Evolutionary conservation across 345 rosid species (phyloP).

Genomic region (Luvunga scandens): DNA sequence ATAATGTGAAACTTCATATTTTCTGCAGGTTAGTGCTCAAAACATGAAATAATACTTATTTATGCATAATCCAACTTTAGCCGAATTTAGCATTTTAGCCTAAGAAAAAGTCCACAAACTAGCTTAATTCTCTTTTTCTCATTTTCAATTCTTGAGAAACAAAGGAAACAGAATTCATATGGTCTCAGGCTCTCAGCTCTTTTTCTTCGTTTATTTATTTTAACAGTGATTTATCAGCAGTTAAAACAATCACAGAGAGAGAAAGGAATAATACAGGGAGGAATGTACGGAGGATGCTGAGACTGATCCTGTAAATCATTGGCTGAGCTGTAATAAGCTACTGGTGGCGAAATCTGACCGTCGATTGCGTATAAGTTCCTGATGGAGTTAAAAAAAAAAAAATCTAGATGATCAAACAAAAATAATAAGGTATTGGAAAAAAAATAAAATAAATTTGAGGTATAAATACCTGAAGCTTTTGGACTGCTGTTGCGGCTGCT

Average conservation of each 20-base stretch:
- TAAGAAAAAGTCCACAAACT: not conserved
- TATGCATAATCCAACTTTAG: not conserved
- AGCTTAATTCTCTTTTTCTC: not conserved
- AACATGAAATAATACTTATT: not conserved
- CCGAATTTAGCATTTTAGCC: not conserved
- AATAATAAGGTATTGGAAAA: slow-evolving; percentile 24
- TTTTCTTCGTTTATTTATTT: not conserved
- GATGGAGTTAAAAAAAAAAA: not conserved
- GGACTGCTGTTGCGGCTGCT: slow-evolving; percentile 42
- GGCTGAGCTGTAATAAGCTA: slow-evolving; percentile 32
- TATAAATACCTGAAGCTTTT: slow-evolving; percentile 47
- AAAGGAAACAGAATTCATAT: not conserved
- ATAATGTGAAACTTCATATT: not conserved
- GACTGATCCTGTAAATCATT: slow-evolving; percentile 54
- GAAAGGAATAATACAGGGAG: slow-evolving; percentile 56
- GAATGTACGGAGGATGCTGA: slow-evolving; percentile 80
- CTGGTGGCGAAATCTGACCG: slow-evolving; percentile 50
- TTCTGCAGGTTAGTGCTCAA: not conserved
- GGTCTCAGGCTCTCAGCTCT: not conserved
- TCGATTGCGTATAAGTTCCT: slow-evolving; percentile 49
- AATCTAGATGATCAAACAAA: not conserved
- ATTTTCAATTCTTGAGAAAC: not conserved
- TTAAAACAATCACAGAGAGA: not conserved
- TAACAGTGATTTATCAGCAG: not conserved
- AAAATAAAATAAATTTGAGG: not conserved